These are phyloP conservation scores for Melampsora larici-populina DNA, from an alignment of 1,284 basidiomycete species.

Conservation along the genomic window DNA sequence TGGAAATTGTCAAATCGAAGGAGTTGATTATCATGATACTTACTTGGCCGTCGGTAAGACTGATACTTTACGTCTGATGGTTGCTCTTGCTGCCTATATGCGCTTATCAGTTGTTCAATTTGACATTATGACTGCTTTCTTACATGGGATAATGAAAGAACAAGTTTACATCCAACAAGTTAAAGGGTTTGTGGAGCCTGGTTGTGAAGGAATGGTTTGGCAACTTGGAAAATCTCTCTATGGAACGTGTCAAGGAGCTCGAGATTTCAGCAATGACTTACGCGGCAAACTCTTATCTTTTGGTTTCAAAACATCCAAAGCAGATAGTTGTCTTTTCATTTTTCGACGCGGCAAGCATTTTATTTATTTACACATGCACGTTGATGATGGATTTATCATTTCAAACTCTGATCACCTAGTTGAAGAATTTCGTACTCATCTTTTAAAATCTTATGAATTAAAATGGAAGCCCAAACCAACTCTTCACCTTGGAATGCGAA, in stretches of 20 bases:
- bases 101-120: too few species aligned
- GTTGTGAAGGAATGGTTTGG: background rate
- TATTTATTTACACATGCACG: background rate
- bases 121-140: too few species aligned
- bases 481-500: background rate
- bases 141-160: background rate
- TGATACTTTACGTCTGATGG: too few species aligned
- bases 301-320: background rate
- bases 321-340: background rate
- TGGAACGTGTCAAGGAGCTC: background rate
- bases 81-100: too few species aligned
- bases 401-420: background rate
- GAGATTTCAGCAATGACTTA: background rate
- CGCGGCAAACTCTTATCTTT: too few species aligned
- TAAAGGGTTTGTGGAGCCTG: background rate
- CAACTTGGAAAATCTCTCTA: conserved; percentile 5
- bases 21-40: too few species aligned
- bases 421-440: background rate
- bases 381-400: too few species aligned
- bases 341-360: background rate
- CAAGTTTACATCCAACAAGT: background rate
- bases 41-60: too few species aligned
- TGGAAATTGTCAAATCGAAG: too few species aligned
- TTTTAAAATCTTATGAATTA: background rate
- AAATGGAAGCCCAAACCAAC: background rate